phyloP scores from a whole-genome alignment of 352 stramenopile genomes.

The Pythium chondricola region DNA sequence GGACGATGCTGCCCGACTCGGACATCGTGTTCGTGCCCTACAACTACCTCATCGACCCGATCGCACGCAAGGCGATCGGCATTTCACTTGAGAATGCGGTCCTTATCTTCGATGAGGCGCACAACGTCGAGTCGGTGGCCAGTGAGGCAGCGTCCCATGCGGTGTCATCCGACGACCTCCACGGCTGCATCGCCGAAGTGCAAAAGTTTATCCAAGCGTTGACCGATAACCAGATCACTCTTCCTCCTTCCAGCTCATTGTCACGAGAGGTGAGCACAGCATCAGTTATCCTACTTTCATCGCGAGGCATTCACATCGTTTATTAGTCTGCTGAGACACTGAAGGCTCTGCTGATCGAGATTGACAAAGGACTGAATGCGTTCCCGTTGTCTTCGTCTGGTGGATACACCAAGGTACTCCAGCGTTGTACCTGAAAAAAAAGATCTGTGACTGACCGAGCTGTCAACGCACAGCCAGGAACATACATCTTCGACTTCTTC shows the following conservation, averaged over 20 bases:
- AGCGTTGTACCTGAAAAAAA: too few species aligned
- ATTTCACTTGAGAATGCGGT: slow-evolving; percentile 96
- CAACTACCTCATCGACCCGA: slow-evolving; percentile 99
- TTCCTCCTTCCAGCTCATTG: slow-evolving; percentile 43
- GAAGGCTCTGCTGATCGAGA: slow-evolving; percentile 77
- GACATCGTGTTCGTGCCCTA: slow-evolving; percentile 99
- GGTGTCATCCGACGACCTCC: slow-evolving; percentile 91
- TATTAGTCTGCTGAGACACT: slow-evolving; percentile 72
- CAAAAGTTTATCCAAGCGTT: slow-evolving; percentile 76
- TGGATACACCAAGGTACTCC: slow-evolving; percentile 77
- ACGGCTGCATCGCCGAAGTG: slow-evolving; percentile 92
- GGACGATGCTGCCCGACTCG: slow-evolving; percentile 87
- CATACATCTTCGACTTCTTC: slow-evolving; percentile 91
- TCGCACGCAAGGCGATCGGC: slow-evolving; percentile 85
- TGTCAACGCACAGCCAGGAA: slow-evolving; percentile 41
- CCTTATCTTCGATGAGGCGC: slow-evolving; percentile 99
- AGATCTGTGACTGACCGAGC: too few species aligned
- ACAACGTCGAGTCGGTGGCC: slow-evolving; percentile 95
- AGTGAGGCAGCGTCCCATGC: slow-evolving; percentile 96
- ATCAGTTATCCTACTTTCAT: too few species aligned
- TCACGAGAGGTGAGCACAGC: slow-evolving; percentile 54
- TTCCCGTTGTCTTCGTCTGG: slow-evolving; percentile 68
- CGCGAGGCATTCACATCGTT: not conserved
- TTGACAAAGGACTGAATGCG: slow-evolving; percentile 72
- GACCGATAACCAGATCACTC: slow-evolving; percentile 46